Evolutionary conservation across 768 basidiomycete species (phyloP), one percentile per base, ranked within the genome.

Genomic region (Mycena polygramma): DNA sequence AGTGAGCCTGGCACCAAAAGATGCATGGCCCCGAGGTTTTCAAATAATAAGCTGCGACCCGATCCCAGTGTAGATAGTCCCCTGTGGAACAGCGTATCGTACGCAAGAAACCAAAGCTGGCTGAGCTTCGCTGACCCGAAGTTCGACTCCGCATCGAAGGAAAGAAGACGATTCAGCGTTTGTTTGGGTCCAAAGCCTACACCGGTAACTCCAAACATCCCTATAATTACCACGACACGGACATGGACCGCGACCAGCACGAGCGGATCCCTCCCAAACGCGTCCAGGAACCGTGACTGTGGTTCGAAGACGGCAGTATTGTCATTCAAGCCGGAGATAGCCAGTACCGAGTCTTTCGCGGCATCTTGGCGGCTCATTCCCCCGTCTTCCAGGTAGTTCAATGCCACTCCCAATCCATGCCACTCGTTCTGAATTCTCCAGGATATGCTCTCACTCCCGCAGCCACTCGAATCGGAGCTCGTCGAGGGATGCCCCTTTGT

Each of bases 331-430:
- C 63, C 2, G 63, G 35, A 17, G 24, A 35, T n/a, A 64, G 36
- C 19, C 63, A 46, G 17, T 64, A 45, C 19, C 52, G 63, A 14
- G 63, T 64, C 10, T 64, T n/a, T 14, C 52, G 53, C 11, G 63
- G 39, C 19, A 24, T 54, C 24, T 46, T 64, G 35, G 60, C 46
- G 5, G 46, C 60, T 7, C 58, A 22, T 7, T 45, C 58, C 24
- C 30, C 58, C 15, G 45, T 60, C 58, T 60, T 60, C 19, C 35
- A 41, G 41, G 41, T n/a, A 48, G 20, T n/a, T n/a, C n/a, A n/a
- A n/a, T n/a, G n/a, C n/a, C n/a, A n/a, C n/a, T n/a, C n/a, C 45
- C 45, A 20, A 13, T 5, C 10, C 9, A 46, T 5, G 20, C 19
- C 19, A 48, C 20, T 8, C 8, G 8, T 14, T 48, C 46, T 48